Conservation (phyloP, 768 basidiomycete genomes). For the Serendipita sp. region DNA sequence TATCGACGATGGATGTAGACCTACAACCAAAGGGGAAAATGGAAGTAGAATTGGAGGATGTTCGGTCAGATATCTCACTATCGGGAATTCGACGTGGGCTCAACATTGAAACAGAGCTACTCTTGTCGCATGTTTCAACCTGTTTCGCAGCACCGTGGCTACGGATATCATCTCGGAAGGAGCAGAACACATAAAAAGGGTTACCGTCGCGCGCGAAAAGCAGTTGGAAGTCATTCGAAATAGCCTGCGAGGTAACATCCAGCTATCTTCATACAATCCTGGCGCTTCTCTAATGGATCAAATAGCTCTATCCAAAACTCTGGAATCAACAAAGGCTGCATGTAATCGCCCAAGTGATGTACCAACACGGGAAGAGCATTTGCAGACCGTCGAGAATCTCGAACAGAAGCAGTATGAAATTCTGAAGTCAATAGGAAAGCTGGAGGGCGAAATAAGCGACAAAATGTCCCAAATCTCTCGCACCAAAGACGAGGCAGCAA, state of each 20-base stretch:
- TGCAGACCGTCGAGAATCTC: neutral
- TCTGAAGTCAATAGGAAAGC: neutral
- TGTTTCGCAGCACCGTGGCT: neutral
- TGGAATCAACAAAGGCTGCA: constrained; percentile 1
- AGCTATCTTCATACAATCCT: neutral
- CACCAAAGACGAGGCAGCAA: neutral
- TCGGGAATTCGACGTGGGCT: neutral
- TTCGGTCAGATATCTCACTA: neutral
- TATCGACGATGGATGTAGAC: neutral
- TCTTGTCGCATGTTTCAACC: neutral
- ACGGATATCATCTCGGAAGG: neutral
- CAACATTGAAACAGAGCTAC: neutral
- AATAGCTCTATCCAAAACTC: neutral
- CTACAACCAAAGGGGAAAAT: neutral
- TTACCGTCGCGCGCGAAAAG: neutral
- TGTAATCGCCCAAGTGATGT: neutral
- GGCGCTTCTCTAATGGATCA: neutral
- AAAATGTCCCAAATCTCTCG: neutral
- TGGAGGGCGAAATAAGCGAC: neutral
- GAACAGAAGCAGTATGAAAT: neutral
- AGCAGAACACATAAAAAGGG: constrained; percentile 1
- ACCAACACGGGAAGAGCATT: neutral
- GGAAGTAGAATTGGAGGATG: neutral
- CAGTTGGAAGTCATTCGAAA: neutral
- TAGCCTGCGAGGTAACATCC: neutral